Base-by-base conservation (phyloP, 1,284 basidiomycete species). In the Lignosus rhinocerotis region DNA sequence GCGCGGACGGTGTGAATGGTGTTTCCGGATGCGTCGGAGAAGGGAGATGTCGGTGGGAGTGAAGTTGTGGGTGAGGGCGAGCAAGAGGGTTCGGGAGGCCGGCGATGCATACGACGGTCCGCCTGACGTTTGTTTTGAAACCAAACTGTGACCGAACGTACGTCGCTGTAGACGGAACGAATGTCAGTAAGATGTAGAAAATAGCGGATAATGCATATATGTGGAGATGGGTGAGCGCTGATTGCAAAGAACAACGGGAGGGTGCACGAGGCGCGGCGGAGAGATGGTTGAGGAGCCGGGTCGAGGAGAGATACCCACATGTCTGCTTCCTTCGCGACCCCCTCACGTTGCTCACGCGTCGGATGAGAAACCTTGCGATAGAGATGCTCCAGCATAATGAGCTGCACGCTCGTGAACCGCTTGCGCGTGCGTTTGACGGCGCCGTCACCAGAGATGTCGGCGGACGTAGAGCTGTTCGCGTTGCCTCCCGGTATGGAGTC, bases 71-170 rank as follows among this genome's bases (percentile, higher is more conserved):
- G 75, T 69, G 57, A 75, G 77, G 65, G 78, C 75, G 58, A 83
- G 74, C n/a, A 82, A 78, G 43, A 43, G 21, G 32, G 25, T 10
- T 59, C 53, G 21, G 75, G 72, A 54, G 75, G 78, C 64, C 79
- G 78, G 53, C 83, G 75, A 12, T 83, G 80, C 34, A 80, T 78
- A 66, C 83, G 84, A 60, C 88, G 85, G 66, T 89, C 87, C 42
- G 82, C 87, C 70, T 91, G 88, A 10, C 88, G 85, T 72, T 89
- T 90, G 72, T 91, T 91, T 71, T 90, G 88, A 75, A 91, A 90
- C 88, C 88, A 91, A 51, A 90, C 87, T 3, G 87, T 91, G 21
- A 91, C 88, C 1, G 87, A 87, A 65, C 89, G 89, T 36, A 83
- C 78, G 72, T 90, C 88, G 80, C 88, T 91, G 59, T 34, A 55